Base-by-base conservation (phyloP, 495 filamentous ascomycete species). In the Lineolata rhizophorae region DNA sequence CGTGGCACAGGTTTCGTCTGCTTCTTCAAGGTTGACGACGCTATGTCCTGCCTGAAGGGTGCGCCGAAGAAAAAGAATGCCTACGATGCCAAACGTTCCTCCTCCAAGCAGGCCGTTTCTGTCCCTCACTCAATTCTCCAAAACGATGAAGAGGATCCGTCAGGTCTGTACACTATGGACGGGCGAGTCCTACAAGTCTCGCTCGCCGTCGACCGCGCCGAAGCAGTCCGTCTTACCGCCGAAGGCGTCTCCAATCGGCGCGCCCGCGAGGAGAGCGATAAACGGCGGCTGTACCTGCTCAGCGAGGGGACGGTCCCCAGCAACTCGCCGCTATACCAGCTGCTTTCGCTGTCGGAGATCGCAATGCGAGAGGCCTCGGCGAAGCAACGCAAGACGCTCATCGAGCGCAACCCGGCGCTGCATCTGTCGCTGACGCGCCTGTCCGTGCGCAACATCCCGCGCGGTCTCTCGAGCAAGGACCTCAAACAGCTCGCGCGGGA, bases 1-100 rank as follows among this genome's bases (percentile, higher is more conserved):
- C 77, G 75, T 22, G 87, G 87, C 18, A 94, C 87, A 3, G 87
- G 77, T 2, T 99, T 99, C 46, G 83, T 92, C 12, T 87, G 79
- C 52, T 95, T 95, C 60, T 76, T 70, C 56, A 72, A 78, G 34
- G 49, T 53, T 28, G 68, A 74, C 12, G 76, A 93, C 49, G 73
- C 67, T 19, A 58, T 64, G 30, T 46, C 60, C 15, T 95, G 90
- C 52, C 50, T 93, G 27, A 65, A 66, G 31, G 61, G 59, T 15
- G 77, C 80, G 2, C 87, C 87, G 49, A 27, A 54, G 10, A n/a
- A n/a, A n/a, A n/a, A n/a, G n/a, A n/a, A n/a, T n/a, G n/a, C n/a
- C n/a, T n/a, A n/a, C n/a, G n/a, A n/a, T n/a, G n/a, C n/a, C n/a
- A n/a, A n/a, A n/a, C n/a, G n/a, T n/a, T n/a, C n/a, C n/a, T n/a